Evolutionary conservation across 1,284 basidiomycete genomes (phyloP).

Genomic region (Trametes hirsuta): DNA sequence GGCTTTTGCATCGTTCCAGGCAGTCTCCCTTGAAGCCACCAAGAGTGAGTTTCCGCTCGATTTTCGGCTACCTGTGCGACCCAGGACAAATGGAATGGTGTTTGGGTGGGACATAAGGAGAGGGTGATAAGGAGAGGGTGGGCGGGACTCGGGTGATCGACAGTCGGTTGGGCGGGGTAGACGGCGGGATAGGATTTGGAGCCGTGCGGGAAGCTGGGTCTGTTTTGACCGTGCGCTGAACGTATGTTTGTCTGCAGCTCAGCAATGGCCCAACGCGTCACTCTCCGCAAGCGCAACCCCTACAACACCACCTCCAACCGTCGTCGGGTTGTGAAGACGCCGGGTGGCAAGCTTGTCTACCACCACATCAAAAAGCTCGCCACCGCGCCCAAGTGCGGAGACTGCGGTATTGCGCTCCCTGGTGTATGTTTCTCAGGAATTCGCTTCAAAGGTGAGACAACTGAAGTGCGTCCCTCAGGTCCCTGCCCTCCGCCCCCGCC

Average conservation of each 20-base stretch:
- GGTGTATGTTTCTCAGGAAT: conserved; percentile 67
- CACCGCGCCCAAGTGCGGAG: conserved; percentile 94
- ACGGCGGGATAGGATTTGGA: neutral
- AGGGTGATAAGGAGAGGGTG: neutral
- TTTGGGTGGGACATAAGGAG: neutral
- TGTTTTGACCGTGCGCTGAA: conserved; percentile 13
- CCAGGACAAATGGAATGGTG: neutral
- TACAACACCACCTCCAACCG: conserved; percentile 99
- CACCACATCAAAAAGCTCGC: conserved; percentile 89
- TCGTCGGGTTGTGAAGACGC: conserved; percentile 96
- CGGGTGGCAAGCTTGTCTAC: conserved; percentile 91
- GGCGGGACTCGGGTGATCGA: neutral
- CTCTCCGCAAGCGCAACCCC: conserved; percentile 96
- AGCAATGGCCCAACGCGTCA: conserved; percentile 98
- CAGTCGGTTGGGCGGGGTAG: neutral
- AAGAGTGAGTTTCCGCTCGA: conserved; percentile 27
- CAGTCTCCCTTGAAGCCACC: conserved; percentile 24
- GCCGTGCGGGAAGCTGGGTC: neutral
- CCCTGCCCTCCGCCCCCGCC: conserved; percentile 89
- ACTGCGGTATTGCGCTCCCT: conserved; percentile 90
- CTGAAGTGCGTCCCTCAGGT: conserved; percentile 53
- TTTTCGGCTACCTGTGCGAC: neutral
- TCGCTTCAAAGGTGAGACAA: neutral
- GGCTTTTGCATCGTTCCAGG: conserved; percentile 9
- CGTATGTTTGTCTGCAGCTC: conserved; percentile 16